These are phyloP conservation scores for Cornus florida DNA, from an alignment of 148 eudicot genomes.

Conservation along the genomic window DNA sequence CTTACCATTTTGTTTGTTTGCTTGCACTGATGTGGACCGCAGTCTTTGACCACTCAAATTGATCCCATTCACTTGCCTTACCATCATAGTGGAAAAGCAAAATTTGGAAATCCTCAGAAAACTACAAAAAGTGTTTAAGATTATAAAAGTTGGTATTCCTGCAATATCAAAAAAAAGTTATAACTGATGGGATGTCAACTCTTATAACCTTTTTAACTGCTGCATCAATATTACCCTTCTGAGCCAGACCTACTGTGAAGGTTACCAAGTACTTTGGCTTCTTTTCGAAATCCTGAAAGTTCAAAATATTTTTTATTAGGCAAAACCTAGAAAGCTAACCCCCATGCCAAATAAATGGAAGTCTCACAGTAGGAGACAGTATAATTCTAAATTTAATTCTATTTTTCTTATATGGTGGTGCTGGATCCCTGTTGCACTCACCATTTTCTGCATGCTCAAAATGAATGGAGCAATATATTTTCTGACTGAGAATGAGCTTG, in stretches of 20 bases:
- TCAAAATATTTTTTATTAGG: slow-evolving; percentile 1
- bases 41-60: slow-evolving; percentile 89
- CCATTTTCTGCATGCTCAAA: slow-evolving; percentile 4
- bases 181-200: not conserved
- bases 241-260: slow-evolving; percentile 82
- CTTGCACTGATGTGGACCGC: not conserved
- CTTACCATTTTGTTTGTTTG: slow-evolving; percentile 41
- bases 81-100: slow-evolving; percentile 96
- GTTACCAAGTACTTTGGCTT: slow-evolving; percentile 92
- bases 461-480: not conserved
- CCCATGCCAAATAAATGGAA: not conserved
- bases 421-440: not conserved
- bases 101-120: slow-evolving; percentile 86
- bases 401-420: not conserved
- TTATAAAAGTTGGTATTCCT: slow-evolving; percentile 9
- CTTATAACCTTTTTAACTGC: slow-evolving; percentile 73
- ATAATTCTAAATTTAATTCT: not conserved
- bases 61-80: slow-evolving; percentile 82
- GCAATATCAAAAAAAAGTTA: not conserved
- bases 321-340: not conserved
- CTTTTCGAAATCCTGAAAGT: slow-evolving; percentile 66
- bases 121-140: slow-evolving; percentile 39
- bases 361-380: not conserved
- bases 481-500: not conserved
- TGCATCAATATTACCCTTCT: slow-evolving; percentile 70